Base-by-base conservation (phyloP, 768 basidiomycete species). In the Tulasnella calospora region DNA sequence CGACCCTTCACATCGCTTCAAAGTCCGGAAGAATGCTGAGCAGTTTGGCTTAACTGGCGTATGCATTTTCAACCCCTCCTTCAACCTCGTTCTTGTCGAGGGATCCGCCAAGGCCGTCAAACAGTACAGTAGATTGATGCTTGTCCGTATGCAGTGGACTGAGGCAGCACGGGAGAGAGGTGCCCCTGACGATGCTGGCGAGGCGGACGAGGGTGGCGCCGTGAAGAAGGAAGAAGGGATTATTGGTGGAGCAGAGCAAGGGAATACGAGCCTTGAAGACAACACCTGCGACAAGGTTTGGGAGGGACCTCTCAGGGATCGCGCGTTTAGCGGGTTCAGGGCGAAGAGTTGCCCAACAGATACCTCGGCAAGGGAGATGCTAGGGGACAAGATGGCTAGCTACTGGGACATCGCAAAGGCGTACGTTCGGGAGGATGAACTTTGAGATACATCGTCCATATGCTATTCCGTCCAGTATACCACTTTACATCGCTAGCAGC, bases 401-500 rank as follows among this genome's bases (percentile, higher is more conserved):
- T 93, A 95, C 83, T 99, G 96, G 96, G 97, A 98, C 84, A 89
- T 94, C 84, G 91, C 95, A 38, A 98, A 96, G 90, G 92, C 93
- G 79, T 84, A 82, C 94, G 91, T 90, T 6, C 92, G 93, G 83
- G 94, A 95, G 76, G 92, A 94, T 81, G 92, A 94, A 30, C 61
- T 67, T 13, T 67, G 55, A 67, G 9, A 10, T 67, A 3, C 0
- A 23, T 19, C 21, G 47, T n/a, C 3, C 47, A 51, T n/a, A 51
- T 10, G 17, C 21, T 51, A 3, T 21, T 23, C 17, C 47, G n/a
- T 23, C 47, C 21, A 23, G 3, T 40, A 10, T 40, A 40, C 38
- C 38, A 40, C 10, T 17, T 46, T 46, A 12, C 47, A 51, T 23
- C 47, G 47, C 13, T 44, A 15, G 41, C n/a, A n/a, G 41, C 41